Conservation (phyloP, 2,329 filamentous ascomycete species). For the Talaromyces sp. region DNA sequence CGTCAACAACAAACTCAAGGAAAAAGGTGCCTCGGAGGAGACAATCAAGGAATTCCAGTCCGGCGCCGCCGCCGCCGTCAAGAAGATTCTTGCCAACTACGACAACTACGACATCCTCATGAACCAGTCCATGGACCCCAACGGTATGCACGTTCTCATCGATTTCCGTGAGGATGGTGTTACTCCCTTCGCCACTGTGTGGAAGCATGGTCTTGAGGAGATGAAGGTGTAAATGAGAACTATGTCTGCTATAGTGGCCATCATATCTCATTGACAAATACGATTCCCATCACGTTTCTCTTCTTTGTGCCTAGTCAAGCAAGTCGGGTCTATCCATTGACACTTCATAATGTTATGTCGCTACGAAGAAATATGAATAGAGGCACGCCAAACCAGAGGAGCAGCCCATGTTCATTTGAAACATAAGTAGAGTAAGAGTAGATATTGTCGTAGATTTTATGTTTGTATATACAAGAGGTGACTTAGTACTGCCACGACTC, state of each 20-base stretch:
- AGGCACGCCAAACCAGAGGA: too few relatives aligned
- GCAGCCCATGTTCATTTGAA: too few relatives aligned
- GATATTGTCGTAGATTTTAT: background rate
- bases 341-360: conserved; percentile 18
- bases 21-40: conserved; percentile 60
- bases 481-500: conserved; percentile 14
- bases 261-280: background rate
- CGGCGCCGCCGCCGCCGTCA: conserved; percentile 70
- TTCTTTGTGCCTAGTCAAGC: background rate
- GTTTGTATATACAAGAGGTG: background rate
- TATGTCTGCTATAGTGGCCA: background rate
- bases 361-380: conserved; percentile 26
- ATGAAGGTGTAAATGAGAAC: conserved; percentile 74
- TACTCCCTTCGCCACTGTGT: conserved; percentile 85
- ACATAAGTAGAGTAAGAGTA: background rate
- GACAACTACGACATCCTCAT: conserved; percentile 95
- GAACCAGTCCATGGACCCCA: conserved; percentile 87
- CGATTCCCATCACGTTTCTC: background rate
- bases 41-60: conserved; percentile 77
- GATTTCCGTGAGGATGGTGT: conserved; percentile 97
- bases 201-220: conserved; percentile 89
- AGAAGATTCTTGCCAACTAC: conserved; percentile 84
- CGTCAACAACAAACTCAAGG: conserved; percentile 69
- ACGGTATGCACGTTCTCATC: conserved; percentile 91
- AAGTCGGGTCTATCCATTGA: conserved; percentile 14